Evolutionary conservation across 1,284 basidiomycete species (phyloP).

Genomic region (Puccinia polysora): DNA sequence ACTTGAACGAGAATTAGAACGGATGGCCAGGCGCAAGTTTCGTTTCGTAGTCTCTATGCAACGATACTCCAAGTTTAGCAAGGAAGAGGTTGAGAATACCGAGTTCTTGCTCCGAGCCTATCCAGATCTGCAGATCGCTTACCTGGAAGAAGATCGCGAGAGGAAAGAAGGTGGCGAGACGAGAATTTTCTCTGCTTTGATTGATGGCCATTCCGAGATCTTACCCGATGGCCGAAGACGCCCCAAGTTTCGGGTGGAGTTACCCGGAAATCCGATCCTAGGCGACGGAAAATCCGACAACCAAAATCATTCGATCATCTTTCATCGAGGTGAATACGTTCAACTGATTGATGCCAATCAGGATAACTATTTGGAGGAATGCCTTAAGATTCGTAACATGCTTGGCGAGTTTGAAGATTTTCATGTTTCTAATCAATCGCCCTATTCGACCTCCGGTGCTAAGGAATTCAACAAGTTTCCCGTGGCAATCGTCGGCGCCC

Average conservation of each 20-base stretch:
- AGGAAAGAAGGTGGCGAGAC: constrained; percentile 93
- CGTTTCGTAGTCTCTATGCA: constrained; percentile 99
- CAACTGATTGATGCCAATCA: constrained; percentile 99
- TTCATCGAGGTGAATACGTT: constrained; percentile 97
- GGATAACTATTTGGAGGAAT: constrained; percentile 99
- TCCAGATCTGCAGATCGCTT: constrained; percentile 96
- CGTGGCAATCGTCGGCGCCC: constrained; percentile 93
- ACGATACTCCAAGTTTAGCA: constrained; percentile 98
- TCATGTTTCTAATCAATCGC: constrained; percentile 74
- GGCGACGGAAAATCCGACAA: constrained; percentile 99
- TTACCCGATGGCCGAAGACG: constrained; percentile 77
- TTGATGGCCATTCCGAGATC: constrained; percentile 97
- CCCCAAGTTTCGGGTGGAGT: constrained; percentile 97
- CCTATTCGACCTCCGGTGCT: constrained; percentile 73
- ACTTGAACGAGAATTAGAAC: constrained; percentile 90
- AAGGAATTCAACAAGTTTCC: constrained; percentile 70
- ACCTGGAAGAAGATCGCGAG: constrained; percentile 87
- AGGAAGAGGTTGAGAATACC: constrained; percentile 97
- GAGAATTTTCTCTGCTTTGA: constrained; percentile 88
- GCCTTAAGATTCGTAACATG: constrained; percentile 97
- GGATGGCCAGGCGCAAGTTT: constrained; percentile 97
- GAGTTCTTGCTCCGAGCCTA: constrained; percentile 98
- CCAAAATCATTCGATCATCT: constrained; percentile 98
- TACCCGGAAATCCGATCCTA: constrained; percentile 96
- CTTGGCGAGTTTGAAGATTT: constrained; percentile 97